Conservation (phyloP, 768 basidiomycete species). For the Boletus barrowsii region DNA sequence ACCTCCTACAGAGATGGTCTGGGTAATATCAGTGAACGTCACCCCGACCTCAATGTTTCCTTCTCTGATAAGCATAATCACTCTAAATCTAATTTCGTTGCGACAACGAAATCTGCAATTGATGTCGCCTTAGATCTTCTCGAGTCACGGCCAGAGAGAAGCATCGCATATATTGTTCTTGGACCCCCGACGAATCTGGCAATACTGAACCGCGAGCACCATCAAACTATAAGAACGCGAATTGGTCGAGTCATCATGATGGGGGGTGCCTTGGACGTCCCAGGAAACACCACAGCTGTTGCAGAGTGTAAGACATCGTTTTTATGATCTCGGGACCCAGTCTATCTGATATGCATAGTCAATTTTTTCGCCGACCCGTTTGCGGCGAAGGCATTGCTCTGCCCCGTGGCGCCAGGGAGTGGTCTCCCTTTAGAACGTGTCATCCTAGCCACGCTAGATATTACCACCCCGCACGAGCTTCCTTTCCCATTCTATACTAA, state of each 20-base stretch:
- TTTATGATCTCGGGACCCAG: not conserved
- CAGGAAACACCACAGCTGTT: slow-evolving; percentile 78
- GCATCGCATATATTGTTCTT: slow-evolving; percentile 68
- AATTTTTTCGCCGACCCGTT: slow-evolving; percentile 88
- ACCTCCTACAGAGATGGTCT: slow-evolving; percentile 59
- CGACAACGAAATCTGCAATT: slow-evolving; percentile 45
- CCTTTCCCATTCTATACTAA: slow-evolving; percentile 62
- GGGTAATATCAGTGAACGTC: slow-evolving; percentile 53
- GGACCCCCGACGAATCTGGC: slow-evolving; percentile 84
- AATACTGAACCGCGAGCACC: slow-evolving; percentile 53
- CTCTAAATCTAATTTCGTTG: slow-evolving; percentile 44
- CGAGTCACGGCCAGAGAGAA: slow-evolving; percentile 44
- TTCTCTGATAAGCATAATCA: slow-evolving; percentile 5
- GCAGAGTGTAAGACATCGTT: slow-evolving; percentile 68
- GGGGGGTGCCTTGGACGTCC: slow-evolving; percentile 92
- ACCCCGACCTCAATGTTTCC: slow-evolving; percentile 56
- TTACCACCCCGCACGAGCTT: slow-evolving; percentile 77
- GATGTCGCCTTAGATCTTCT: slow-evolving; percentile 59
- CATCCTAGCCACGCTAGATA: slow-evolving; percentile 73
- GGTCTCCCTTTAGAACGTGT: slow-evolving; percentile 65
- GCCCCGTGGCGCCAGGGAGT: slow-evolving; percentile 35
- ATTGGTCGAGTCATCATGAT: slow-evolving; percentile 81
- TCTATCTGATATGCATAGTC: slow-evolving; percentile 42
- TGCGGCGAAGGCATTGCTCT: slow-evolving; percentile 69
- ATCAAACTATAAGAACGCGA: slow-evolving; percentile 48